Percentiles rank a stretch among this genome's conserved stretches.
These are phyloP conservation scores for Yarrowia sp. DNA, from an alignment of 805 yeast species.

Conservation along the genomic window DNA sequence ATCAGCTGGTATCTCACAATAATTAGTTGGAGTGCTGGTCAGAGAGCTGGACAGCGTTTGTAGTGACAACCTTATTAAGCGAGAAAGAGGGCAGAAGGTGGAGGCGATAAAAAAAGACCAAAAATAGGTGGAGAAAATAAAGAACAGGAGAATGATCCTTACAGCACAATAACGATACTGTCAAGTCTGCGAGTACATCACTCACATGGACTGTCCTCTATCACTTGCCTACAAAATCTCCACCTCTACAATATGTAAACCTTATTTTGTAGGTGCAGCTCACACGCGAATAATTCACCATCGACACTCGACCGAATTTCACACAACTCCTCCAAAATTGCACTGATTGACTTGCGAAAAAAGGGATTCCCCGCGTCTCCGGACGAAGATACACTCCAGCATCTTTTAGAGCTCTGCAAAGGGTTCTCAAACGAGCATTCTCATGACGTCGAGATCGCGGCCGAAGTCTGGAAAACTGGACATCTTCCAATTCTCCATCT, in stretches of 20 bases:
- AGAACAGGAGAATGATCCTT: no score
- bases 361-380: constrained; percentile 5
- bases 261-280: background rate
- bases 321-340: background rate
- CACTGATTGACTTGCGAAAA: background rate
- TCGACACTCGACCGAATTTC: background rate
- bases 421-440: background rate
- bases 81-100: background rate
- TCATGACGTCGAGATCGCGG: background rate
- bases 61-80: background rate
- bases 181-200: no score
- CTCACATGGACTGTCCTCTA: no score
- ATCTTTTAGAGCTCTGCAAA: background rate
- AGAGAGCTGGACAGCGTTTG: background rate
- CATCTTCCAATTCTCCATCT: background rate
- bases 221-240: no score
- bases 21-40: background rate
- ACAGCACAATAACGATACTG: no score
- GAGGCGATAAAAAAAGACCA: background rate
- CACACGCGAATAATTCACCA: constrained; percentile 12
- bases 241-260: no score
- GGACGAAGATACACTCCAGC: background rate
- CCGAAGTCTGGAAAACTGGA: background rate
- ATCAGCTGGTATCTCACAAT: background rate
- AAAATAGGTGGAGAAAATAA: background rate